Percentiles rank a stretch among this genome's conserved stretches.
These are phyloP conservation scores for Penicillium psychrosexuale DNA, from an alignment of 2,329 filamentous ascomycete species.

Conservation along the genomic window DNA sequence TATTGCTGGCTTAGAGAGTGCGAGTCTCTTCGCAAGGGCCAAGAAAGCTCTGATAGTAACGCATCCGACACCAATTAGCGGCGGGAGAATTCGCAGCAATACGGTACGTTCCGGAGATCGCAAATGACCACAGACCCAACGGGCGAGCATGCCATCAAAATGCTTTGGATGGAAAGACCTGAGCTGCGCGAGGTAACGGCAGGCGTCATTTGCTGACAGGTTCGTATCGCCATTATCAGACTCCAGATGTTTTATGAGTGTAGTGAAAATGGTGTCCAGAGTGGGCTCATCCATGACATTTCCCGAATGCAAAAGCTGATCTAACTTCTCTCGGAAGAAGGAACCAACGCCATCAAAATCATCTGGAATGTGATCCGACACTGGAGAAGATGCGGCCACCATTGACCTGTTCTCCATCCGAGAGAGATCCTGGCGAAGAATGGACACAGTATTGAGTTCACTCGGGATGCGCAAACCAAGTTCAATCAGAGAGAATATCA, in stretches of 20 bases:
- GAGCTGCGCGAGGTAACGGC: slow-evolving; percentile 43
- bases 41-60: slow-evolving; percentile 43
- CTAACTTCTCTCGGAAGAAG: slow-evolving; percentile 45
- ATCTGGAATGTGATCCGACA: slow-evolving; percentile 48
- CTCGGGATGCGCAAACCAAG: slow-evolving; percentile 42
- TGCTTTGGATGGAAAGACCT: slow-evolving; percentile 44
- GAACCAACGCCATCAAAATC: slow-evolving; percentile 39
- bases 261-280: slow-evolving; percentile 42
- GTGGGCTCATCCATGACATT: slow-evolving; percentile 47
- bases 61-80: slow-evolving; percentile 47
- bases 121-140: slow-evolving; percentile 43
- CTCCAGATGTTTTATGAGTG: slow-evolving; percentile 40
- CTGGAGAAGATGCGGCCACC: slow-evolving; percentile 47
- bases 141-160: slow-evolving; percentile 44
- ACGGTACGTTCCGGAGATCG: slow-evolving; percentile 33
- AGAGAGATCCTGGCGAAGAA: slow-evolving; percentile 46
- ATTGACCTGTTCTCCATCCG: slow-evolving; percentile 43
- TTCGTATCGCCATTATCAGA: slow-evolving; percentile 27
- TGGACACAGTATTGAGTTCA: slow-evolving; percentile 39
- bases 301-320: slow-evolving; percentile 46
- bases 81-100: slow-evolving; percentile 35
- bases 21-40: slow-evolving; percentile 33
- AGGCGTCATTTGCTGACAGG: slow-evolving; percentile 36
- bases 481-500: slow-evolving; percentile 46
- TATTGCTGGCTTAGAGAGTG: slow-evolving; percentile 22